Evolutionary conservation across 108 stramenopile genomes (phyloP).

Genomic region (Pseudonitzschia multiseries): DNA sequence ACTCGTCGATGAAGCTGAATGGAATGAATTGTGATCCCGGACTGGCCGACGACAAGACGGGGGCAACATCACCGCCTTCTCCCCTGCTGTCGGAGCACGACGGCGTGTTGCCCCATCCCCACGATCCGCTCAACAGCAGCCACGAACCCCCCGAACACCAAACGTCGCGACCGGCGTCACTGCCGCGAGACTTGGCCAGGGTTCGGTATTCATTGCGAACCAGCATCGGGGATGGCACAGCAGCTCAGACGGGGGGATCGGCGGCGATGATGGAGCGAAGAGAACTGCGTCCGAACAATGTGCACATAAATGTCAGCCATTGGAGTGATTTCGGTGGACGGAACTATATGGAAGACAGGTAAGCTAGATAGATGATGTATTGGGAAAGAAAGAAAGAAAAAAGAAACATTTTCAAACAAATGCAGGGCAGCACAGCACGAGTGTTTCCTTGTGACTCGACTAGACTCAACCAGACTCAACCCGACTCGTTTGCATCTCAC

Average conservation of each 20-base stretch:
- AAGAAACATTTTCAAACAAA: not conserved
- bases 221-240: conserved; percentile 76
- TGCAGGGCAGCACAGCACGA: not conserved
- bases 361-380: conserved; percentile 16
- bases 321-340: conserved; percentile 84
- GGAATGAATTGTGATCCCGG: not conserved
- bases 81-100: conserved; percentile 32
- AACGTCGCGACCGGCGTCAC: conserved; percentile 30
- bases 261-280: conserved; percentile 65
- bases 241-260: conserved; percentile 51
- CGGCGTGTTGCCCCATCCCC: not conserved
- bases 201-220: conserved; percentile 70
- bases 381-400: not conserved
- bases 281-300: conserved; percentile 66
- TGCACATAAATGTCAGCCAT: conserved; percentile 69
- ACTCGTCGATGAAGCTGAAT: not conserved
- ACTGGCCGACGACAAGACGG: not conserved
- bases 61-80: conserved; percentile 37
- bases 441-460: not conserved
- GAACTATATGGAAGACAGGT: conserved; percentile 87
- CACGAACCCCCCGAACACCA: not conserved
- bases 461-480: no score
- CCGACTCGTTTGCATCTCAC: not conserved
- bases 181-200: conserved; percentile 40
- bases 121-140: not conserved